Conservation (phyloP, 2,329 filamentous ascomycete species). For the Phoma sp. region DNA sequence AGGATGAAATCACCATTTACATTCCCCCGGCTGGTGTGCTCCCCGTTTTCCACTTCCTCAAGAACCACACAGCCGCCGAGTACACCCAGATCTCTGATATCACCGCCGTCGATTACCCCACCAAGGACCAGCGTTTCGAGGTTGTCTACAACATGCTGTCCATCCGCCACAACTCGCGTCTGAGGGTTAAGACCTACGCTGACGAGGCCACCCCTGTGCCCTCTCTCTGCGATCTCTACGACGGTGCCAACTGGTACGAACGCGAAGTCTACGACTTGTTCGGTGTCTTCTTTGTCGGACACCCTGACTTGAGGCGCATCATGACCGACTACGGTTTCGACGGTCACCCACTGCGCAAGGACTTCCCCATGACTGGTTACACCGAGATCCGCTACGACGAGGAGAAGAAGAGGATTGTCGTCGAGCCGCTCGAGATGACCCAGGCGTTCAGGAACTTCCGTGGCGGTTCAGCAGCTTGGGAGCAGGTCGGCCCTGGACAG, state of each 20-base stretch:
- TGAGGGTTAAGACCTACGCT: slow-evolving; percentile 98
- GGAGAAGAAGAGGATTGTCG: slow-evolving; percentile 99
- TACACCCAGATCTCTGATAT: slow-evolving; percentile 93
- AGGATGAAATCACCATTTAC: slow-evolving; percentile 96
- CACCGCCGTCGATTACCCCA: slow-evolving; percentile 94
- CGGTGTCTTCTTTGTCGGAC: slow-evolving; percentile 93
- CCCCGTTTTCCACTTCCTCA: slow-evolving; percentile 92
- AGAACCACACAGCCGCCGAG: slow-evolving; percentile 96
- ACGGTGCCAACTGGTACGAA: slow-evolving; percentile 99
- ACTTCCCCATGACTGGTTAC: slow-evolving; percentile 97
- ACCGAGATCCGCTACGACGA: slow-evolving; percentile 98
- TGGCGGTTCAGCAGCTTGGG: slow-evolving; percentile 71
- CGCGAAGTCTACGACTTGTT: slow-evolving; percentile 97
- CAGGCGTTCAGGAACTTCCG: slow-evolving; percentile 99
- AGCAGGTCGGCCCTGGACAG: slow-evolving; percentile 72
- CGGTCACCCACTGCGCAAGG: slow-evolving; percentile 94
- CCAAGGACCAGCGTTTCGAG: slow-evolving; percentile 93
- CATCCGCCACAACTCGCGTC: slow-evolving; percentile 93
- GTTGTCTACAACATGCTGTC: slow-evolving; percentile 97
- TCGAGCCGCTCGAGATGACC: slow-evolving; percentile 95
- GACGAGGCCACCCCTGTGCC: slow-evolving; percentile 95
- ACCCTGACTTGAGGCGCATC: slow-evolving; percentile 94
- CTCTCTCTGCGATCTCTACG: slow-evolving; percentile 82
- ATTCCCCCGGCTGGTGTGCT: slow-evolving; percentile 87
- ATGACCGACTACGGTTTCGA: slow-evolving; percentile 99